Base-by-base conservation (phyloP, 164 flowering plant species). In the Stephania yunnanensis region DNA sequence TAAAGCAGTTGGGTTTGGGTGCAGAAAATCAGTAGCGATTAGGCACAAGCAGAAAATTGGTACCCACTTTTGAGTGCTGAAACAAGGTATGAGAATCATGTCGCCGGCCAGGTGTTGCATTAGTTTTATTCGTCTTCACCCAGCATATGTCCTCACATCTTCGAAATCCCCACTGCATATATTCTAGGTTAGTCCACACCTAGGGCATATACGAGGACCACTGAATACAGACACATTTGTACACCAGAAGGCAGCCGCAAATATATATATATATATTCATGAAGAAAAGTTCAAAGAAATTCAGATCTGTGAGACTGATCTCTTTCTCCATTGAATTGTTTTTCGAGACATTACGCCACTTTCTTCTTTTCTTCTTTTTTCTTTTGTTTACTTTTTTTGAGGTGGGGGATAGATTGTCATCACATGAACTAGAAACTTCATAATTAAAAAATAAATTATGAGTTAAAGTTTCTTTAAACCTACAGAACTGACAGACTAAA, bases 81-180 rank as follows among this genome's bases (percentile, higher is more conserved):
- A 93, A 93, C 74, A 95, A 80, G 67, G 99, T 93, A 79, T 89
- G 98, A 44, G 98, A 90, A 90, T 93, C 99, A 88, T 93, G 99
- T 8, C 95, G 91, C 84, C 90, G 73, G 12, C 93, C 95, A 30
- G 97, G 94, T 73, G 95, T 85, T 75, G 98, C 97, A 82, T 83
- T 92, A n/a, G 82, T 80, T 86, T 93, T 95, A 83, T 93, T 95
- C 36, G 99, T 95, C 86, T 95, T 95, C 77, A 95, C 99, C 99
- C 99, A 95, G 77, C 97, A 95, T 78, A 95, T 95, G 83, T 95
- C 99, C 82, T 95, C 99, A 82, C 99, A 95, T 78, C 99, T 90
- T 30, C 99, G 84, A 74, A 95, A 95, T 50, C 99, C 99, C 99
- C 99, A 95, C 99, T 95, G 79, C 73, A 84, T 20, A 48, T 22